Evolutionary conservation across 2,329 filamentous ascomycete genomes (phyloP), one percentile per base, ranked within the genome.

Genomic region (Ophiosphaerella korrae): DNA sequence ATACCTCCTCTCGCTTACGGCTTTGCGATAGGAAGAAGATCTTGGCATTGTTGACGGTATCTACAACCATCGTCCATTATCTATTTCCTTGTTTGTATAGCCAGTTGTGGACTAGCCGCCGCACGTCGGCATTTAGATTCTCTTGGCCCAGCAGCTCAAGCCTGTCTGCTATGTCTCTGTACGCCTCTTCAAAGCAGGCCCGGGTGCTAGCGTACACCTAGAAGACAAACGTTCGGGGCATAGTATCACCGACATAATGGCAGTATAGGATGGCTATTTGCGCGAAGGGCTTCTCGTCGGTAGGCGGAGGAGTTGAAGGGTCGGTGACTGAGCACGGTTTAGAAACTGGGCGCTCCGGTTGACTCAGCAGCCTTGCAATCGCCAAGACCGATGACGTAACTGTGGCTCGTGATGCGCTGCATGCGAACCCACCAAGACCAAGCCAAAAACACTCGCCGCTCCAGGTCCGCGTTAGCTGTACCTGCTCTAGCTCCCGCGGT

Each of bases 31-130:
- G 8, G 26, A 68, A 65, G 1, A 75, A 47, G 3, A 77, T 49
- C 2, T 69, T 50, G 5, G 42, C 41, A 48, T 80, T 74, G 46
- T 80, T 75, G 14, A 73, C 75, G 42, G 78, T 80, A 48, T 80
- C 77, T 16, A 80, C 41, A 35, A 81, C 62, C 33, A 80, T 47
- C 2, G 80, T 62, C 78, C 75, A 80, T 1, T 53, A 49, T 1
- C 64, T 1, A 42, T 50, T 11, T 29, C 34, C 50, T 16, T 63
- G 56, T 7, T 52, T 45, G 33, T 64, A 71, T 1, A 80, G 52
- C 12, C 55, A 57, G 6, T 39, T 35, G 33, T 74, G 74, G 3
- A 80, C 71, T 2, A 77, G 63, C 12, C 26, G 21, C 36, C 70
- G 75, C 1, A 75, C 45, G 47, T 79, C 71, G 0, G 62, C 65